Base-by-base conservation (phyloP, 148 eudicot genomes). In the Polygonum aviculare region DNA sequence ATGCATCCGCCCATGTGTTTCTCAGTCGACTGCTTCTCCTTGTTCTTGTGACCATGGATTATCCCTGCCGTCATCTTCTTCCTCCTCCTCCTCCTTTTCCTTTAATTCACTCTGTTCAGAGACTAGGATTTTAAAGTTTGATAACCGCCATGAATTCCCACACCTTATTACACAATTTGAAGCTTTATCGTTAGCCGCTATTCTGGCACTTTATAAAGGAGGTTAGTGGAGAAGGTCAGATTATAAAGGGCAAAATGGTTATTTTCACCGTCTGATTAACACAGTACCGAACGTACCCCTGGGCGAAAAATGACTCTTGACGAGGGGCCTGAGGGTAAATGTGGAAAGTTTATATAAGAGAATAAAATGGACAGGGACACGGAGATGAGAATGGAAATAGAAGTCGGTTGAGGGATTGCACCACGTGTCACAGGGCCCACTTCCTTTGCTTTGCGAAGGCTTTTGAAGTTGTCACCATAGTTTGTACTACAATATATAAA, bases 1-100 rank as follows among this genome's bases (percentile, higher is more conserved):
- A 93, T 91, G 85, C 98, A 93, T 26, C 97, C 87, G 3, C 88
- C 94, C 91, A 92, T 91, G 76, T 91, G 93, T 67, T 89, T 91
- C 81, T 84, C 89, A 9, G 86, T 90, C 44, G 44, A 40, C 16
- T 88, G 90, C 77, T 86, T 90, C 86, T 90, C 86, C 15, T 80
- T 71, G 62, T 86, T 26, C 31, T 26, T 86, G 47, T 80, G 88
- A 31, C 87, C 92, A 67, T 67, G 44, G 39, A 82, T 75, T 41
- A 81, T 72, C 26, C 83, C 88, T 12, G 90, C 85, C 78, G 81
- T 78, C 89, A 85, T 84, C 76, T 83, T 82, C 81, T 49, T 57
- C 50, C 14, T 62, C 38, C 69, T 62, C 0, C 5, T 60, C 6
- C 39, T 63, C 39, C 1, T 59, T 84, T 79, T 87, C 40, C 85